These are phyloP conservation scores for Fusarium avenaceum DNA, from an alignment of 2,329 filamentous ascomycete species.

Conservation along the genomic window DNA sequence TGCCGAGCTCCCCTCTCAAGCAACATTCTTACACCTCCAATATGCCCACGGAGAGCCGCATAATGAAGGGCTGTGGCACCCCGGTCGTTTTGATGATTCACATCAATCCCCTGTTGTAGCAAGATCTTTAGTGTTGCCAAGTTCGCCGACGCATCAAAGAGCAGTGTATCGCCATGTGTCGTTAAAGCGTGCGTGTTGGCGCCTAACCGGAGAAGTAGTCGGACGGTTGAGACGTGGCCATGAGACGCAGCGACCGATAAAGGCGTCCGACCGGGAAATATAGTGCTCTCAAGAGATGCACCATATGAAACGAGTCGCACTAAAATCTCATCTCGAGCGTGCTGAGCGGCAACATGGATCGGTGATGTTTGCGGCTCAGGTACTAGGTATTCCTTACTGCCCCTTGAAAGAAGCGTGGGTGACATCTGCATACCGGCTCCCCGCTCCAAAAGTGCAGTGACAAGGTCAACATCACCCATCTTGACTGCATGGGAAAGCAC, in stretches of 20 bases:
- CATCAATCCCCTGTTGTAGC: constrained; percentile 45
- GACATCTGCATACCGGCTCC: constrained; percentile 42
- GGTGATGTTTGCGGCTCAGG: constrained; percentile 48
- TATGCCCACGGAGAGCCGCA: constrained; percentile 46
- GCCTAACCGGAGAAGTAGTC: constrained; percentile 46
- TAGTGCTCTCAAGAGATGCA: constrained; percentile 46
- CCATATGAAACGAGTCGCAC: constrained; percentile 46
- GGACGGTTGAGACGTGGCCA: constrained; percentile 47
- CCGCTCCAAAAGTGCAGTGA: constrained; percentile 42
- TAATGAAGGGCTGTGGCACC: constrained; percentile 50
- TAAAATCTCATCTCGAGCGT: constrained; percentile 47
- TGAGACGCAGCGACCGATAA: constrained; percentile 46
- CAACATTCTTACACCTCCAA: constrained; percentile 42
- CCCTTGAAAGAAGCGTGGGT: constrained; percentile 10
- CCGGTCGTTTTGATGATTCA: constrained; percentile 48
- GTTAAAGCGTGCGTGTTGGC: constrained; percentile 46
- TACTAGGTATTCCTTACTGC: constrained; percentile 41
- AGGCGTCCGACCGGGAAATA: constrained; percentile 48
- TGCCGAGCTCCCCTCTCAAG: constrained; percentile 48
- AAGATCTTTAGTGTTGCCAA: constrained; percentile 47
- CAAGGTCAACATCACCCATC: constrained; percentile 42
- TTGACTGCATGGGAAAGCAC: constrained; percentile 50
- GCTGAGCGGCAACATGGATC: constrained; percentile 47
- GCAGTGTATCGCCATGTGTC: constrained; percentile 47
- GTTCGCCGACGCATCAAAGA: constrained; percentile 48